Conservation (phyloP, 169 alveolate genomes). For the Plasmodium reichenowi region DNA sequence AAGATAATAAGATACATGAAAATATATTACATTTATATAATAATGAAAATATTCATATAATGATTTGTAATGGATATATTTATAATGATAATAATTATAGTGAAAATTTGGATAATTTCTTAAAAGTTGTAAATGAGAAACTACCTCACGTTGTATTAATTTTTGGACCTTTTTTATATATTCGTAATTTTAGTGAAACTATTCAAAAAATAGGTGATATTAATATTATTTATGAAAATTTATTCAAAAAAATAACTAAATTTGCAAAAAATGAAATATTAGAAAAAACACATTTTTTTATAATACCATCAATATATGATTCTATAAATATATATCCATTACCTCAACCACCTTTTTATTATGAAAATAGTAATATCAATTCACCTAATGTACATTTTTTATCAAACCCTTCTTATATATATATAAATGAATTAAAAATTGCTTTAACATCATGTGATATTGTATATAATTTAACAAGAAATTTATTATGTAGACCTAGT, state of each 20-base stretch:
- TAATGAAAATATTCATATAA: slow-evolving; percentile 74
- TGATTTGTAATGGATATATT: slow-evolving; percentile 73
- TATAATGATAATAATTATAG: slow-evolving; percentile 66
- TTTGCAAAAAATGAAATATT: slow-evolving; percentile 67
- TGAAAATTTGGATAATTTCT: slow-evolving; percentile 51
- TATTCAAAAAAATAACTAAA: slow-evolving; percentile 70
- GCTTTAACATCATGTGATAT: slow-evolving; percentile 77
- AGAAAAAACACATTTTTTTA: slow-evolving; percentile 76
- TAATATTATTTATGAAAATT: slow-evolving; percentile 59
- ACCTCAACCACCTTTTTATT: slow-evolving; percentile 74
- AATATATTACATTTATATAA: slow-evolving; percentile 55
- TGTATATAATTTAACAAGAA: slow-evolving; percentile 47
- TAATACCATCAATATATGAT: slow-evolving; percentile 73
- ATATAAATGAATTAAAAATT: slow-evolving; percentile 72
- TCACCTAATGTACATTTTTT: slow-evolving; percentile 62
- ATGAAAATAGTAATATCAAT: slow-evolving; percentile 54
- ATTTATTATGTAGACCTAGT: slow-evolving; percentile 68
- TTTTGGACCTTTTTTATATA: slow-evolving; percentile 77
- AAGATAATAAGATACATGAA: slow-evolving; percentile 44
- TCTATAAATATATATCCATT: slow-evolving; percentile 73
- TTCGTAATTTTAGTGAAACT: slow-evolving; percentile 76
- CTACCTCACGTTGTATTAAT: slow-evolving; percentile 75
- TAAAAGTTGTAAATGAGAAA: slow-evolving; percentile 73
- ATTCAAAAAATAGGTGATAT: slow-evolving; percentile 76
- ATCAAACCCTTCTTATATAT: slow-evolving; percentile 68